These are phyloP conservation scores for Irineochytrium annulatum DNA, from an alignment of 192 early-diverging fungal genomes.

Conservation along the genomic window DNA sequence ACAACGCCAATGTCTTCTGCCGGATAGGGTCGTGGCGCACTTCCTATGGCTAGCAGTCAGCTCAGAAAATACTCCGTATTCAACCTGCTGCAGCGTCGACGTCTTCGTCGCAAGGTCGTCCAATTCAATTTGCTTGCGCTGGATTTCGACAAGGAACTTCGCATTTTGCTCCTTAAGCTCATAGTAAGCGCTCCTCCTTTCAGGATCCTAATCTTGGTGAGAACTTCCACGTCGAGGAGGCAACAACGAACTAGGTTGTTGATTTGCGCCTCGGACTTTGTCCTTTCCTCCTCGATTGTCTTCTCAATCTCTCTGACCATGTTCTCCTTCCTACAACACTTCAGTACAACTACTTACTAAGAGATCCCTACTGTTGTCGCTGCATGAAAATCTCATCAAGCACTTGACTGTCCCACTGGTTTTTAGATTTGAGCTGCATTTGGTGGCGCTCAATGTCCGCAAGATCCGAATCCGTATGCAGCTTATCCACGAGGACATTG, in stretches of 20 bases:
- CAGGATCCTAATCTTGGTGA: constrained; percentile 31
- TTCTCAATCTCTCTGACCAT: constrained; percentile 44
- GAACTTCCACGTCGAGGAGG: not conserved
- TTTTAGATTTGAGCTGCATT: constrained; percentile 45
- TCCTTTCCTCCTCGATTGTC: constrained; percentile 45
- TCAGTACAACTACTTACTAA: not conserved
- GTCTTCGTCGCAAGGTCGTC: constrained; percentile 32
- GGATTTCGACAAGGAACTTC: constrained; percentile 32
- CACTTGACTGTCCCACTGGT: constrained; percentile 35
- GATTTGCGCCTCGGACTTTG: constrained; percentile 42
- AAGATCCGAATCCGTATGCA: constrained; percentile 55
- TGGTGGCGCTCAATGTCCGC: constrained; percentile 51
- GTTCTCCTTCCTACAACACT: constrained; percentile 34
- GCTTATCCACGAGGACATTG: constrained; percentile 53
- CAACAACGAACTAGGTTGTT: constrained; percentile 32
- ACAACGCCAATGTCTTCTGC: constrained; percentile 33
- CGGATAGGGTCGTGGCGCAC: constrained; percentile 37
- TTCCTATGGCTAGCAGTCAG: constrained; percentile 21
- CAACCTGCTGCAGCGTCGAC: constrained; percentile 21
- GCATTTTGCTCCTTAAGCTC: constrained; percentile 40
- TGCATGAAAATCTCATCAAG: constrained; percentile 50
- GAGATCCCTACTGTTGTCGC: constrained; percentile 39
- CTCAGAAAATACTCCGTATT: not conserved
- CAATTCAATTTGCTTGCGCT: constrained; percentile 32
- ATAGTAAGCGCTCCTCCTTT: constrained; percentile 27